Percentiles rank a stretch among this genome's conserved stretches.
These are phyloP conservation scores for Penicillium sp. DNA, from an alignment of 2,329 filamentous ascomycete species.

Conservation along the genomic window DNA sequence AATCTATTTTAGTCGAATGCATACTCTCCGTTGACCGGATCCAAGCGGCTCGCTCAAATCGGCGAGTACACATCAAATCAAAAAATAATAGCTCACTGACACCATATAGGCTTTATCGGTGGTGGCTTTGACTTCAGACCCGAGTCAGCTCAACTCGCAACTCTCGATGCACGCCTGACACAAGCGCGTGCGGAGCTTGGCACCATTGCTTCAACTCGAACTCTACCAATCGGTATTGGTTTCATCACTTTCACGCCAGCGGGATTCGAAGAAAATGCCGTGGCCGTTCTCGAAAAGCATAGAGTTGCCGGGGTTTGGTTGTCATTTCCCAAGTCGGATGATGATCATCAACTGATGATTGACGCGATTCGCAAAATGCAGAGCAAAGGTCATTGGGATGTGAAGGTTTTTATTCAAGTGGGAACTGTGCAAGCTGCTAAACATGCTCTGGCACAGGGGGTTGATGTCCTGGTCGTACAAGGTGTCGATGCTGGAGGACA, in stretches of 20 bases:
- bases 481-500: conserved; percentile 67
- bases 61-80: too few relatives aligned
- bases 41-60: neutral
- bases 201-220: neutral
- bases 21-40: too few relatives aligned
- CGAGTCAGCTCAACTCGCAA: conserved; percentile 16
- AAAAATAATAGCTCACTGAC: neutral
- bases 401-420: conserved; percentile 62
- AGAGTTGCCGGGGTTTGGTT: conserved; percentile 65
- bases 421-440: conserved; percentile 60
- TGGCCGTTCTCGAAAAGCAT: conserved; percentile 56
- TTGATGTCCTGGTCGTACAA: conserved; percentile 64
- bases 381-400: conserved; percentile 31
- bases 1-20: neutral
- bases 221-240: conserved; percentile 60
- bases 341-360: conserved; percentile 37
- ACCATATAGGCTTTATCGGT: conserved; percentile 21
- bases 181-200: conserved; percentile 12
- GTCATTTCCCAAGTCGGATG: conserved; percentile 57
- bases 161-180: conserved; percentile 14
- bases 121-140: conserved; percentile 23
- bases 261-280: conserved; percentile 31
- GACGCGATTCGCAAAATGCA: conserved; percentile 30
- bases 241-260: conserved; percentile 58
- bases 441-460: conserved; percentile 50